Percentiles rank a stretch among this genome's conserved stretches.
Evolutionary conservation across 1,284 basidiomycete genomes (phyloP).

Genomic region (Agaricales sp.): DNA sequence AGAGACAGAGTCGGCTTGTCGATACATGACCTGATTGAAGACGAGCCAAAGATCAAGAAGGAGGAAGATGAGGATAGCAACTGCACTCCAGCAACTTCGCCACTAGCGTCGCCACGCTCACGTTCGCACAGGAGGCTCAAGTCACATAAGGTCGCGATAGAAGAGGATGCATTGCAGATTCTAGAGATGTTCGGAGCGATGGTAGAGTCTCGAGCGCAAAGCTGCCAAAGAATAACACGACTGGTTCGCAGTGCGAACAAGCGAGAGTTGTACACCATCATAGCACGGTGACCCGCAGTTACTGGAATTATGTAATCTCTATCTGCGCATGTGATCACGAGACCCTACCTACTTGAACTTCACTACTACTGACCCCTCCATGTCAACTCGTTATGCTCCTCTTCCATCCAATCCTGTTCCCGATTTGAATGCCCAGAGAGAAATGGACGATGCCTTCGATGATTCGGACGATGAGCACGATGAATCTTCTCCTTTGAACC

Average conservation of each 20-base stretch:
- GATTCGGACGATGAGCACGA: constrained; percentile 62
- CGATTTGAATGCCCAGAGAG: constrained; percentile 40
- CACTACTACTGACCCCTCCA: constrained; percentile 19
- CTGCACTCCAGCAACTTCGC: constrained; percentile 25
- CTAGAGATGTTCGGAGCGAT: constrained; percentile 61
- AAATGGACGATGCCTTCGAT: constrained; percentile 73
- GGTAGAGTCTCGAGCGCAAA: constrained; percentile 68
- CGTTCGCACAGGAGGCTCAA: not conserved
- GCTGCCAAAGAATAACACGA: constrained; percentile 51
- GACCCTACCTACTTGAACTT: too few relatives aligned
- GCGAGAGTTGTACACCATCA: constrained; percentile 13
- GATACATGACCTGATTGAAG: not conserved
- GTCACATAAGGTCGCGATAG: too few relatives aligned
- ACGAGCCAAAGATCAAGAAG: constrained; percentile 9
- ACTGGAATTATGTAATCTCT: not conserved
- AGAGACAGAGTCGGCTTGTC: not conserved
- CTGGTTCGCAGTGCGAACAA: constrained; percentile 44
- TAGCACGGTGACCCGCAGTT: not conserved
- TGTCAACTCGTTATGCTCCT: constrained; percentile 64
- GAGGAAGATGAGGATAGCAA: constrained; percentile 17
- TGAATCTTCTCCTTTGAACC: constrained; percentile 17
- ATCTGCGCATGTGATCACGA: too few relatives aligned
- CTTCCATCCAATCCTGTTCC: constrained; percentile 44
- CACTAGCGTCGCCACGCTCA: not conserved
- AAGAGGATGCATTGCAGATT: constrained; percentile 27